Evolutionary conservation across 345 rosid genomes (phyloP).

Genomic region (Eutrema japonicum): DNA sequence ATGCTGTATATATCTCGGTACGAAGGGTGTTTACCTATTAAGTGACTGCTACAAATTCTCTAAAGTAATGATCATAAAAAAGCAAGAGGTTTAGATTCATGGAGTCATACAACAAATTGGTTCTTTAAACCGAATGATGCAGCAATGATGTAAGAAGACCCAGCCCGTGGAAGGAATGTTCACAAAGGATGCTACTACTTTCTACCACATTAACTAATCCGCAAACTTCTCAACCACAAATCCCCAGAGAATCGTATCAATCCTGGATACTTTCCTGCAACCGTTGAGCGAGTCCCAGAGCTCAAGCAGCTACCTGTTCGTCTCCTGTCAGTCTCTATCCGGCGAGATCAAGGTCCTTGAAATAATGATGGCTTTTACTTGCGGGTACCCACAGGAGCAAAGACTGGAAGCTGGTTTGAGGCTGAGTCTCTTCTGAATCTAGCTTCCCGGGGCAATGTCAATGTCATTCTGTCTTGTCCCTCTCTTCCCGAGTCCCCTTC

Average conservation of each 20-base stretch:
- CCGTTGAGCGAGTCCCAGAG: background rate
- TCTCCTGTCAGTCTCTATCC: conserved; percentile 6
- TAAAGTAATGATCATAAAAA: conserved; percentile 18
- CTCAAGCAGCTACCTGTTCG: conserved; percentile 13
- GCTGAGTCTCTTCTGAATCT: conserved; percentile 83
- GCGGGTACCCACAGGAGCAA: conserved; percentile 68
- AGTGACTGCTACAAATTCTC: background rate
- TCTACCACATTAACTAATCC: conserved; percentile 30
- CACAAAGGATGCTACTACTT: conserved; percentile 35
- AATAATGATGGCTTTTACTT: conserved; percentile 43
- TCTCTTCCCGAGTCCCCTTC: conserved; percentile 60
- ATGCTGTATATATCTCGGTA: too few relatives aligned
- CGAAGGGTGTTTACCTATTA: too few relatives aligned
- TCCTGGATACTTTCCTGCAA: conserved; percentile 19
- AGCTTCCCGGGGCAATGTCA: conserved; percentile 75
- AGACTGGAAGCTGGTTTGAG: conserved; percentile 94
- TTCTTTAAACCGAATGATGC: conserved; percentile 7
- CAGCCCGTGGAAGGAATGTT: conserved; percentile 35
- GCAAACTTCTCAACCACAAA: conserved; percentile 7
- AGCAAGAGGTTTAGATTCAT: conserved; percentile 26
- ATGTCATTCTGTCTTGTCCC: conserved; percentile 59
- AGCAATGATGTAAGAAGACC: conserved; percentile 23
- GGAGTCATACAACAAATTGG: conserved; percentile 28
- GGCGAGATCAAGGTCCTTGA: background rate
- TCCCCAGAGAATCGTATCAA: conserved; percentile 11